Base-by-base conservation (phyloP, 2,329 filamentous ascomycete species). In the Pochonia chlamydosporia region DNA sequence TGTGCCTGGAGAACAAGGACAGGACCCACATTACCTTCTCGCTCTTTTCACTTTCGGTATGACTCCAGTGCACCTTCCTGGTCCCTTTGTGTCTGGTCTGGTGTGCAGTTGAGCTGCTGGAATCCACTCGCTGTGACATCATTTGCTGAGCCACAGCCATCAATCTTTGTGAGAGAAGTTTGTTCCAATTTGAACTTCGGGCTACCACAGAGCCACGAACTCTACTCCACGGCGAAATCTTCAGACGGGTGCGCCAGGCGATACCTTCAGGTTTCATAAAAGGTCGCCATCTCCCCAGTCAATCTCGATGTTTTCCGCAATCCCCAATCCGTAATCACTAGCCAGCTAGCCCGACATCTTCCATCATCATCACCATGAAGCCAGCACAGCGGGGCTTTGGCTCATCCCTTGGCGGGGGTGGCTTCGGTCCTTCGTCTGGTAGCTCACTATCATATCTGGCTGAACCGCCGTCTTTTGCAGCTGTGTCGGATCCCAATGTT, bases 391-490 rank as follows among this genome's bases (percentile, higher is more conserved):
- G 49, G 28, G 49, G 49, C 44, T 45, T 50, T 26, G 45, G 41
- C 7, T 39, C 35, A 20, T 41, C 41, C 13, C 30, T 36, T 28
- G 64, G 45, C 26, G 30, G 33, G 23, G 44, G 26, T 9, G 35
- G 35, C 18, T 44, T 47, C 26, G 48, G 66, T 37, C 54, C 67
- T 4, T 61, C 68, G 16, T 59, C 64, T 41, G 65, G 65, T 48
- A 76, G 69, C 55, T 73, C 73, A 6, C 76, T 99, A 33, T 96
- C 91, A 39, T 96, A 96, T 69, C 80, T 97, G 44, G 76, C 87
- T 45, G 90, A 95, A 59, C 88, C 89, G 9, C 87, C 88, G 41
- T 86, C 96, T 59, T 81, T 96, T 55, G 82, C 83, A 28, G 72
- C 71, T 37, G 82, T 99, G 50, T 85, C 83, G 39, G 84, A 96